A percentile compares a stretch with the other conserved stretches of the same genome.
phyloP scores from a whole-genome alignment of 2,329 filamentous ascomycete genomes.

The Scolecobasidium constrictum region DNA sequence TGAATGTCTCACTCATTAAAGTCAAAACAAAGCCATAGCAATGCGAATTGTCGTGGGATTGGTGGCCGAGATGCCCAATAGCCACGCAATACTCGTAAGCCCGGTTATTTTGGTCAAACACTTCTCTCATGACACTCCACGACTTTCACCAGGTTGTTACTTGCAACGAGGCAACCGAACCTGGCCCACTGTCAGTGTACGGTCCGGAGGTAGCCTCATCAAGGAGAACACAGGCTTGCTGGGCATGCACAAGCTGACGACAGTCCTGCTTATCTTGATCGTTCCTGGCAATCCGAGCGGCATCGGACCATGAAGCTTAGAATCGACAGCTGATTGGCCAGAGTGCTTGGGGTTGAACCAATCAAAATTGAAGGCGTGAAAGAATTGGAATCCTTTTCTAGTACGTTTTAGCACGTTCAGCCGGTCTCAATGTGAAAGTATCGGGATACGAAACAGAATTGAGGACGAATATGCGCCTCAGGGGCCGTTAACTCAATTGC shows the following conservation, averaged over 20 bases:
- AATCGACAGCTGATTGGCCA: too few species aligned
- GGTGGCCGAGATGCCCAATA: not conserved
- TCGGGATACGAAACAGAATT: too few species aligned
- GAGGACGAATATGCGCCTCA: too few species aligned
- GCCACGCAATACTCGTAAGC: slow-evolving; percentile 3
- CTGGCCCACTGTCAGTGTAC: not conserved
- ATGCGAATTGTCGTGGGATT: not conserved
- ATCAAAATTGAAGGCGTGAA: too few species aligned
- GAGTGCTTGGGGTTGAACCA: too few species aligned
- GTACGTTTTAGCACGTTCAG: too few species aligned
- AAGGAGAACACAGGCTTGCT: not conserved
- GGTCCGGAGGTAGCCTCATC: not conserved
- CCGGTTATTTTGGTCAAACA: slow-evolving; percentile 13
- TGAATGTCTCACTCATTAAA: slow-evolving; percentile 8
- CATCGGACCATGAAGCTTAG: too few species aligned
- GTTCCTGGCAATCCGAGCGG: too few species aligned
- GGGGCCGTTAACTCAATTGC: too few species aligned
- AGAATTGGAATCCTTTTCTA: not conserved
- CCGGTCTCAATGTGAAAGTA: too few species aligned
- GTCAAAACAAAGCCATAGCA: not conserved
- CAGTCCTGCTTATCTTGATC: not conserved
- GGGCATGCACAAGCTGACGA: not conserved
- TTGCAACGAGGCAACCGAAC: not conserved
- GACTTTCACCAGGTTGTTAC: slow-evolving; percentile 10
- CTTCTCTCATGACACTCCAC: slow-evolving; percentile 13